A percentile compares a stretch with the other conserved stretches of the same genome.
Evolutionary conservation across 179 eudicot species (phyloP).

Genomic region (Vitellaria paradoxa): DNA sequence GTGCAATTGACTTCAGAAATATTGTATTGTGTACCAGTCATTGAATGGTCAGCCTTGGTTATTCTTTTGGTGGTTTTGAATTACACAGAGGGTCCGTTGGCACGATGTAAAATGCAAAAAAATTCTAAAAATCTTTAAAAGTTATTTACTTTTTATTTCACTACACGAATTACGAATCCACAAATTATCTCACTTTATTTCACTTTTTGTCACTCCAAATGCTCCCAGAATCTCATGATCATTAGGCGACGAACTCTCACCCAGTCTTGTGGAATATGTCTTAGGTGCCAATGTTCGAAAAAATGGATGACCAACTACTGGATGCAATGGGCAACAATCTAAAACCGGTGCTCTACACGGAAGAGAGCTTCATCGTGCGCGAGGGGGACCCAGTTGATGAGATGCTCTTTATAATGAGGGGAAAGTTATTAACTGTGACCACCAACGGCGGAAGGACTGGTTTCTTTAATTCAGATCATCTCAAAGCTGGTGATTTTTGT

Average conservation of each 20-base stretch:
- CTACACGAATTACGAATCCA: no score
- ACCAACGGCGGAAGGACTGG: constrained; percentile 76
- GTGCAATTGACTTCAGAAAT: no score
- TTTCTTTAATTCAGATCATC: constrained; percentile 52
- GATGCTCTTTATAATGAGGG: constrained; percentile 75
- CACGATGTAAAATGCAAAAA: no score
- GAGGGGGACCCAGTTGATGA: constrained; percentile 88
- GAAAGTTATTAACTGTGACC: constrained; percentile 47
- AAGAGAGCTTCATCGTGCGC: constrained; percentile 55
- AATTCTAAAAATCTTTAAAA: no score
- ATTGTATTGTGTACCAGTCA: no score
- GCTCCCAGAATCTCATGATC: neutral
- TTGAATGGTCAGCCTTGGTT: no score
- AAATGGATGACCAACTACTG: constrained; percentile 69
- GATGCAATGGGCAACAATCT: constrained; percentile 76
- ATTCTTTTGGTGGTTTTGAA: neutral
- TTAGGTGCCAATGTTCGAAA: constrained; percentile 77
- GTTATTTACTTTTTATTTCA: no score
- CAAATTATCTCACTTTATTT: no score
- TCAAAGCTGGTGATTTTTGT: constrained; percentile 76
- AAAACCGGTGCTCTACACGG: constrained; percentile 68
- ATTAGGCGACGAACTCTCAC: neutral
- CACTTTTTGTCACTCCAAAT: no score
- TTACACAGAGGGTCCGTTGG: no score
- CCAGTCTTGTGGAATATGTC: constrained; percentile 2